A percentile compares a stretch with the other conserved stretches of the same genome.
phyloP scores from a whole-genome alignment of 1,284 basidiomycete genomes.

The Apiotrichum veenhuisii region DNA sequence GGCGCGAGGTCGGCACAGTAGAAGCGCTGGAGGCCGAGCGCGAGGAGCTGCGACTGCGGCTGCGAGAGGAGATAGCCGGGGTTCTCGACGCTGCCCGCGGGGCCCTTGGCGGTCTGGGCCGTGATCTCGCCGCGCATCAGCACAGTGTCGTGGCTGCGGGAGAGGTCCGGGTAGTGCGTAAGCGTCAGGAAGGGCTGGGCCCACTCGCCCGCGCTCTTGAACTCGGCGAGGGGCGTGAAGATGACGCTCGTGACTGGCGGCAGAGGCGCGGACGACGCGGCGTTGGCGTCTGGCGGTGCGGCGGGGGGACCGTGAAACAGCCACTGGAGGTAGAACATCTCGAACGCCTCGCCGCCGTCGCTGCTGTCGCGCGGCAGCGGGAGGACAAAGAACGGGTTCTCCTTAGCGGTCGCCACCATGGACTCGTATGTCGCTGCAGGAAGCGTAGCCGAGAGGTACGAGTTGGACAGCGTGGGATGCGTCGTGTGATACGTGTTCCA shows the following conservation, averaged over 20 bases:
- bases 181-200: slow-evolving; percentile 87
- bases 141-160: slow-evolving; percentile 72
- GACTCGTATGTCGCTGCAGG: slow-evolving; percentile 67
- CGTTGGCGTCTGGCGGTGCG: slow-evolving; percentile 10
- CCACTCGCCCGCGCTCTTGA: slow-evolving; percentile 79
- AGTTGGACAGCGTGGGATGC: slow-evolving; percentile 69
- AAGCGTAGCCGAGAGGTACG: slow-evolving; percentile 75
- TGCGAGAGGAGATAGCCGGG: slow-evolving; percentile 63
- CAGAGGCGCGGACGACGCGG: slow-evolving; percentile 36
- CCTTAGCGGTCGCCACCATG: slow-evolving; percentile 62
- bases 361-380: slow-evolving; percentile 59
- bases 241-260: slow-evolving; percentile 60
- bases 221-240: slow-evolving; percentile 92
- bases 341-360: slow-evolving; percentile 57
- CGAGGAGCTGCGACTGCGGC: slow-evolving; percentile 74
- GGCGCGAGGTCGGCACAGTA: slow-evolving; percentile 53
- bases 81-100: slow-evolving; percentile 28
- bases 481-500: slow-evolving; percentile 88
- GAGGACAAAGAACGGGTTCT: slow-evolving; percentile 72
- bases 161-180: slow-evolving; percentile 88
- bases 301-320: slow-evolving; percentile 65
- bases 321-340: slow-evolving; percentile 89
- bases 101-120: slow-evolving; percentile 49
- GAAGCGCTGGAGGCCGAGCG: slow-evolving; percentile 74
- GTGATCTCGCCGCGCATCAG: slow-evolving; percentile 91